Evolutionary conservation across 1,139 yeast species (phyloP), one percentile per base, ranked within the genome.

Genomic region (Suzukiozyma palmioleophila): DNA sequence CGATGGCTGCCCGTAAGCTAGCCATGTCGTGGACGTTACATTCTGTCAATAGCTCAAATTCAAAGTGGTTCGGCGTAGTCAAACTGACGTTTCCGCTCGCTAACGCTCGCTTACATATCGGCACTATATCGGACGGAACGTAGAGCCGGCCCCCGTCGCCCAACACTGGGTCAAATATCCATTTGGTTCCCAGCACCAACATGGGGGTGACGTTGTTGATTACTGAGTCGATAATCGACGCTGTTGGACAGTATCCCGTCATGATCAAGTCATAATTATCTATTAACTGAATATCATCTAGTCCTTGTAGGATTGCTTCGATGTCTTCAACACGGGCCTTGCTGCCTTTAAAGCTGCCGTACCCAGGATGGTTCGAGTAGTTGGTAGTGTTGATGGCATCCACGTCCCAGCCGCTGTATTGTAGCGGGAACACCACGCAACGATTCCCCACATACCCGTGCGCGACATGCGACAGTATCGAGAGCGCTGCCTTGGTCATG

Each of bases 241-340:
- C 77, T 33, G 77, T 77, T 12, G 90, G 88, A 2, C 81, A 69
- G 53, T 87, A 87, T 0, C 95, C 95, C 0, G 89, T 80, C 39
- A 86, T 56, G 2, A 86, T 54, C 22, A 85, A 81, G 46, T 76
- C 76, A 53, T 84, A 85, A 3, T 56, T 57, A 26, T 60, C 51
- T 8, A 33, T 18, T 1, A 59, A 38, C 26, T 60, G 39, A 7
- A 62, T 58, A 15, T 49, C 47, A 39, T 49, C 46, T 15, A 63
- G 41, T 2, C 68, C 68, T 7, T 45, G 39, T 9, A 62, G 42
- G 9, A 63, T 45, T 33, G 53, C 57, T 10, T 36, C 41, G 2
- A 61, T 44, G 24, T 52, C 43, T 15, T 56, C 54, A 3, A 16
- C 9, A 25, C 13, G 16, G 22, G 18, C 26, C 1, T 41, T 41